These are phyloP conservation scores for Ceratopteris richardii DNA, from an alignment of 75 land plant genomes.

Conservation along the genomic window DNA sequence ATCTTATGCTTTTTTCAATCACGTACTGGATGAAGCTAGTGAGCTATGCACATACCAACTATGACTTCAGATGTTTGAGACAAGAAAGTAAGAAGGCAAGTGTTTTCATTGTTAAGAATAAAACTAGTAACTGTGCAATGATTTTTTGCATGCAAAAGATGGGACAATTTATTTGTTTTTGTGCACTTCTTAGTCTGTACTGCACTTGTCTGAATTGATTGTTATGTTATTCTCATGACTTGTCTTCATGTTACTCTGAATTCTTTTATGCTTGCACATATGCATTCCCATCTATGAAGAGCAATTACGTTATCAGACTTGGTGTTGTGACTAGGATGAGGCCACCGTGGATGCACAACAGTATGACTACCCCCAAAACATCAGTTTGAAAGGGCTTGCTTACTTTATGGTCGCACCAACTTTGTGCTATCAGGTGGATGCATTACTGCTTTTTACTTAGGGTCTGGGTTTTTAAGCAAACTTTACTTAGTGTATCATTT, in stretches of 20 bases:
- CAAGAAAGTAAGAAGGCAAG: conserved; percentile 43
- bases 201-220: too few species aligned
- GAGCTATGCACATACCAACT: conserved; percentile 85
- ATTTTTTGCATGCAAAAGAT: too few species aligned
- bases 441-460: background rate
- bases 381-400: conserved; percentile 47
- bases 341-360: conserved; percentile 7
- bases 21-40: conserved; percentile 88
- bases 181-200: too few species aligned
- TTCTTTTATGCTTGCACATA: too few species aligned
- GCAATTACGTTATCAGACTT: too few species aligned
- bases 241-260: too few species aligned
- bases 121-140: background rate
- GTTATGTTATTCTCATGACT: too few species aligned
- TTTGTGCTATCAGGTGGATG: conserved; percentile 76
- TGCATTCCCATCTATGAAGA: too few species aligned
- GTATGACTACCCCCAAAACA: conserved; percentile 36
- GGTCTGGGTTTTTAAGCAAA: background rate
- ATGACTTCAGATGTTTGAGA: conserved; percentile 50
- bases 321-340: conserved; percentile 35
- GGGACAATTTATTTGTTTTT: too few species aligned
- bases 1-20: conserved; percentile 66
- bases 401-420: conserved; percentile 97
- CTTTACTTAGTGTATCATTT: background rate
- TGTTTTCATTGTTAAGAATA: background rate